A percentile compares a stretch with the other conserved stretches of the same genome.
Evolutionary conservation across 495 filamentous ascomycete species (phyloP).

Genomic region (Trichoderma parareesei): DNA sequence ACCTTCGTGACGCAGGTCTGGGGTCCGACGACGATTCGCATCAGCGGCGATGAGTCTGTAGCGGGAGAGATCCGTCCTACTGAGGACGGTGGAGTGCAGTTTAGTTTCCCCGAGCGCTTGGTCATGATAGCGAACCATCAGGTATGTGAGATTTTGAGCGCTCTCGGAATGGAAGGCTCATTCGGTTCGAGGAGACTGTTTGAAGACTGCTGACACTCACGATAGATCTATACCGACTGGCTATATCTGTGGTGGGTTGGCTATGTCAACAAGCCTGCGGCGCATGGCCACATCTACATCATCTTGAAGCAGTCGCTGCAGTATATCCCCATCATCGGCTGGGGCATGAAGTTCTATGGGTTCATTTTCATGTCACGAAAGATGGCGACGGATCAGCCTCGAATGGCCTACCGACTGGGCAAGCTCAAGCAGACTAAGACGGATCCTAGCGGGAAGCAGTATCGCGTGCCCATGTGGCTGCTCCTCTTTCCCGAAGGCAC

Average conservation of each 20-base stretch:
- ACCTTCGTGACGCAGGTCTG: conserved; percentile 77
- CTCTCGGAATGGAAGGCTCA: too few species aligned
- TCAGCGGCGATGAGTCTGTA: conserved; percentile 69
- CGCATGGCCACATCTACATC: conserved; percentile 80
- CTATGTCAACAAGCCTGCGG: conserved; percentile 55
- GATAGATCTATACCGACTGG: conserved; percentile 78
- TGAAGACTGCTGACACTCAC: neutral
- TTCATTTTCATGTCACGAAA: conserved; percentile 82
- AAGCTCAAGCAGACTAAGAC: conserved; percentile 53
- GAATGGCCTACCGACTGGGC: conserved; percentile 57
- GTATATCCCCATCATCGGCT: conserved; percentile 64
- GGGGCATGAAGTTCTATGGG: conserved; percentile 72
- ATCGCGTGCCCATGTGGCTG: conserved; percentile 74
- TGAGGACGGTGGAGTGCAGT: conserved; percentile 58
- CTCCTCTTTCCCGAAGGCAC: conserved; percentile 81
- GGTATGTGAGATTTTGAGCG: conserved; percentile 25
- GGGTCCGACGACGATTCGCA: conserved; percentile 64
- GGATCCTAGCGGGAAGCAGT: conserved; percentile 43
- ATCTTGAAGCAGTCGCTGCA: conserved; percentile 79
- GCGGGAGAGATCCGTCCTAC: conserved; percentile 58
- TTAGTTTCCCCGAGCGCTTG: conserved; percentile 66
- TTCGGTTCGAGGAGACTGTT: neutral
- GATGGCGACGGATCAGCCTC: conserved; percentile 68
- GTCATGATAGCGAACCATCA: conserved; percentile 82
- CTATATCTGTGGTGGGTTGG: conserved; percentile 83